Conservation (phyloP, 805 yeast genomes). For the Zygoascus bituminiphila region DNA sequence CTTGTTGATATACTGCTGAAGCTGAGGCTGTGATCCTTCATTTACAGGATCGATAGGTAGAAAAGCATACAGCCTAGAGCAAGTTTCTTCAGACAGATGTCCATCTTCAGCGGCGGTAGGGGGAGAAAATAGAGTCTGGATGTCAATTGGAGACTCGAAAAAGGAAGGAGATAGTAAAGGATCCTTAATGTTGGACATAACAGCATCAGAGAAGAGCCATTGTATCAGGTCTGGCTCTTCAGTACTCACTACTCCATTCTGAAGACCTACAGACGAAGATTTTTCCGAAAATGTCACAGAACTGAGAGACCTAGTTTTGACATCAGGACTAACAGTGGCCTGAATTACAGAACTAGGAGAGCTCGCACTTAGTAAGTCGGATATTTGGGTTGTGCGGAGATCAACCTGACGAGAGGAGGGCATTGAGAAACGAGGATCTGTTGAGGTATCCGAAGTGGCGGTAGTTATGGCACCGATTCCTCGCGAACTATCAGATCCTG, state of each 20-base stretch:
- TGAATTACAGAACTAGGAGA: too few relatives aligned
- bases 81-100: slow-evolving; percentile 27
- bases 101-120: slow-evolving; percentile 30
- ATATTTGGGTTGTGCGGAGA: too few relatives aligned
- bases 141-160: slow-evolving; percentile 33
- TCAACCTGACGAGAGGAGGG: neutral
- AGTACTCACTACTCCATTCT: neutral
- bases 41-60: slow-evolving; percentile 28
- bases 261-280: neutral
- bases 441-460: neutral
- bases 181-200: slow-evolving; percentile 23
- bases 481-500: neutral
- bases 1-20: slow-evolving; percentile 23
- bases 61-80: slow-evolving; percentile 19
- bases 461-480: neutral
- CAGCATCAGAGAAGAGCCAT: slow-evolving; percentile 31
- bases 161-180: slow-evolving; percentile 21
- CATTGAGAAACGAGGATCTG: neutral
- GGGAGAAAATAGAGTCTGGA: slow-evolving; percentile 34
- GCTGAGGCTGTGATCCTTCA: slow-evolving; percentile 29
- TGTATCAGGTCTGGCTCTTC: slow-evolving; percentile 25
- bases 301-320: neutral
- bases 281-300: neutral
- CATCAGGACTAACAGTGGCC: neutral
- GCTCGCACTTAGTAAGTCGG: neutral